phyloP scores from a whole-genome alignment of 176 grass and related monocot species.

The Cenchrus purpureus region DNA sequence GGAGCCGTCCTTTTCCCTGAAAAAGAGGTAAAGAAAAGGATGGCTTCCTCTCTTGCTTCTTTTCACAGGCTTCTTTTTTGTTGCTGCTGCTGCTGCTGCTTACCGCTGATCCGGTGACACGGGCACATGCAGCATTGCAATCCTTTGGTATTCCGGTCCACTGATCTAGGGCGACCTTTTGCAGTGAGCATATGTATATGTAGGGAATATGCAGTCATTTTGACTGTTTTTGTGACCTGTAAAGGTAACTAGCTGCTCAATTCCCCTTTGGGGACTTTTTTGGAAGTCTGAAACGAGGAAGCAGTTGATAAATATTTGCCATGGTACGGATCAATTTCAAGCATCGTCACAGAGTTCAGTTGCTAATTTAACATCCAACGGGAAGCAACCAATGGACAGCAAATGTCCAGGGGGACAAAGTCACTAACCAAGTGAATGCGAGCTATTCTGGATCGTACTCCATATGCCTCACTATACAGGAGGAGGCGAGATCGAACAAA shows the following conservation, averaged over 20 bases:
- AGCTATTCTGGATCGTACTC: not conserved
- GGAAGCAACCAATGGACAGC: not conserved
- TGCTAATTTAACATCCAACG: not conserved
- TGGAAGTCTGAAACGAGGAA: not conserved
- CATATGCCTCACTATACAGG: not conserved
- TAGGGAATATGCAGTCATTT: constrained; percentile 35
- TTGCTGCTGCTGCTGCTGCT: constrained; percentile 8
- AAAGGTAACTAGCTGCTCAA: constrained; percentile 18
- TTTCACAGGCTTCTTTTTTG: constrained; percentile 44
- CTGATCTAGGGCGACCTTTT: constrained; percentile 35
- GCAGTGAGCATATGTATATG: constrained; percentile 32
- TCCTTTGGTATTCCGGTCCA: constrained; percentile 32
- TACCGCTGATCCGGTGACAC: constrained; percentile 36
- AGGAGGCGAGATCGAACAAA: not conserved
- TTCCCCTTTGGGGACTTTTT: constrained; percentile 4
- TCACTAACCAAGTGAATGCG: not conserved
- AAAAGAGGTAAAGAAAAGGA: constrained; percentile 60
- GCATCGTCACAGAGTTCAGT: not conserved
- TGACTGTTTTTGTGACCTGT: constrained; percentile 55
- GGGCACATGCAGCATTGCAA: constrained; percentile 46
- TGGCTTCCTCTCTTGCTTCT: constrained; percentile 40
- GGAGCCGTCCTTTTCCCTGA: constrained; percentile 32
- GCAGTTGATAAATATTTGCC: not conserved
- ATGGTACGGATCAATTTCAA: not conserved
- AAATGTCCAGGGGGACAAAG: constrained; percentile 1